Conservation (phyloP, 805 yeast genomes). For the Sugiyamaella valdiviana region DNA sequence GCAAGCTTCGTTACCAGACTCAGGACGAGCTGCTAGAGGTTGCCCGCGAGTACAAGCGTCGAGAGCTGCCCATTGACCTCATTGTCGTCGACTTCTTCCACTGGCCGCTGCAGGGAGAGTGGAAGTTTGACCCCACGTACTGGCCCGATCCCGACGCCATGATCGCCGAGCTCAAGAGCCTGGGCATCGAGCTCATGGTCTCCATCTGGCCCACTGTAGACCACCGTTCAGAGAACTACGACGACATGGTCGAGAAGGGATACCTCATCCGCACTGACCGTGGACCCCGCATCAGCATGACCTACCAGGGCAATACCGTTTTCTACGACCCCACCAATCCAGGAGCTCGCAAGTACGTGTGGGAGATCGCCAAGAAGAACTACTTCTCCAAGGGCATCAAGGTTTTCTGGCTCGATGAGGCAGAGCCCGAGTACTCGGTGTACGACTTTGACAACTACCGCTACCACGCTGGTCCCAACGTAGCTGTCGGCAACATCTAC, state of each 20-base stretch:
- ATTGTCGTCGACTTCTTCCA: constrained; percentile 19
- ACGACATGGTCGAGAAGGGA: constrained; percentile 19
- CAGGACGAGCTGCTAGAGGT: constrained; percentile 19
- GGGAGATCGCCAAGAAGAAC: constrained; percentile 16
- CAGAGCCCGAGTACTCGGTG: constrained; percentile 20
- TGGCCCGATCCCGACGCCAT: constrained; percentile 23
- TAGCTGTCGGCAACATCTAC: constrained; percentile 17
- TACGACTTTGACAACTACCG: constrained; percentile 20
- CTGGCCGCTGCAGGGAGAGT: constrained; percentile 20
- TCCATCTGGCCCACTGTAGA: constrained; percentile 22
- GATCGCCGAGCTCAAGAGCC: constrained; percentile 14
- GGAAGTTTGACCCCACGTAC: constrained; percentile 18
- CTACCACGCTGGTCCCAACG: constrained; percentile 15
- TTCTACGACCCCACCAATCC: constrained; percentile 19
- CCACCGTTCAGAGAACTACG: constrained; percentile 14
- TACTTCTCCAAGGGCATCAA: constrained; percentile 17
- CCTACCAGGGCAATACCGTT: constrained; percentile 16
- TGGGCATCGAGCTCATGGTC: constrained; percentile 18
- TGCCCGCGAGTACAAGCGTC: constrained; percentile 15
- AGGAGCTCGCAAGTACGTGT: constrained; percentile 16
- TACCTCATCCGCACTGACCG: constrained; percentile 17
- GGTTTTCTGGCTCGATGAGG: constrained; percentile 21
- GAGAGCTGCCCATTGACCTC: constrained; percentile 18
- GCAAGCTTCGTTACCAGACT: constrained; percentile 19
- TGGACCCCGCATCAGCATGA: constrained; percentile 16